phyloP scores from a whole-genome alignment of 2,329 filamentous ascomycete genomes.

The Fusarium piperis region DNA sequence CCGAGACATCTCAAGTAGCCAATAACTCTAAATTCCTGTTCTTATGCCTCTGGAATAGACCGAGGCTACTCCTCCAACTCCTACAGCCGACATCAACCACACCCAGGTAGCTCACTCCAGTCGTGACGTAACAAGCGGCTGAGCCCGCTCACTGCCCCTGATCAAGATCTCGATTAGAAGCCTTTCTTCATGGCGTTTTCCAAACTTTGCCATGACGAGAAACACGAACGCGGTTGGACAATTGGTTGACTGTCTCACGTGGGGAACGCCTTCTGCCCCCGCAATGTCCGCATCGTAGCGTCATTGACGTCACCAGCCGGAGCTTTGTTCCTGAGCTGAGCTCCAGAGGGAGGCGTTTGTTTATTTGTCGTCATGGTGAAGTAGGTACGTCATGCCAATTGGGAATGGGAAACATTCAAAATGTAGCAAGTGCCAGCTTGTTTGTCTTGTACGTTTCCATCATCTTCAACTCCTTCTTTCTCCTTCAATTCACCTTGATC shows the following conservation, averaged over 20 bases:
- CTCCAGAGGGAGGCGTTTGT: background rate
- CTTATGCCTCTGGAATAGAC: background rate
- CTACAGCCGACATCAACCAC: background rate
- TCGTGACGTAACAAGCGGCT: conserved; percentile 29
- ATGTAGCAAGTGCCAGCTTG: background rate
- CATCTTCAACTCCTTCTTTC: background rate
- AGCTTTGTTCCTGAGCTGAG: conserved; percentile 26
- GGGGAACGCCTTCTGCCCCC: conserved; percentile 19
- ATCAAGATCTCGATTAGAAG: conserved; percentile 11
- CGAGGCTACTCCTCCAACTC: background rate
- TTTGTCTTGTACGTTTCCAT: background rate
- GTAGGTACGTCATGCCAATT: conserved; percentile 30
- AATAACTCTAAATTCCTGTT: background rate
- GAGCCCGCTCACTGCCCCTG: conserved; percentile 20
- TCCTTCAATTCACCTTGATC: background rate
- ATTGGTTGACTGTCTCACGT: conserved; percentile 11
- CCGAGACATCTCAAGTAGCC: background rate
- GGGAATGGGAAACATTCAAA: conserved; percentile 7
- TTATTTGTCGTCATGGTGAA: conserved; percentile 34
- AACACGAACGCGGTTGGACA: conserved; percentile 13
- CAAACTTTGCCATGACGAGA: background rate
- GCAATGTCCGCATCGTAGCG: conserved; percentile 33
- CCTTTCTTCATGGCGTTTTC: conserved; percentile 1
- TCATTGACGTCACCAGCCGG: conserved; percentile 41
- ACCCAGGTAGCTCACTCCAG: background rate